Conservation (phyloP, 495 filamentous ascomycete genomes). For the Penicillium ucsense region DNA sequence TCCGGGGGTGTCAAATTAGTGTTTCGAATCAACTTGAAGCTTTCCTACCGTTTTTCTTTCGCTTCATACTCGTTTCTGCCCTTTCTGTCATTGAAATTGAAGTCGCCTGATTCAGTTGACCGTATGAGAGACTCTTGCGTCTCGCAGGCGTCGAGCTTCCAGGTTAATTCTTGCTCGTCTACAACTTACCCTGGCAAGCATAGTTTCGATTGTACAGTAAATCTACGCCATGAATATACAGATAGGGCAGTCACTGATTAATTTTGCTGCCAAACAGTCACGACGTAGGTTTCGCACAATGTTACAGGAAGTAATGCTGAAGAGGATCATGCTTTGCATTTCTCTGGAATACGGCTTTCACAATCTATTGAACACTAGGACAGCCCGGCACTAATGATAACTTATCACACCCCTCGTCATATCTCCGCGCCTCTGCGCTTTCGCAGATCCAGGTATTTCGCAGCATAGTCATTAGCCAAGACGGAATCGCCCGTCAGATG, state of each 20-base stretch:
- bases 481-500: conserved; percentile 61
- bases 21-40: conserved; percentile 13
- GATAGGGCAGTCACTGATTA: too few species aligned
- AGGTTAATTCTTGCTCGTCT: too few species aligned
- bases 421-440: conserved; percentile 18
- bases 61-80: background rate
- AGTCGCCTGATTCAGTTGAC: background rate
- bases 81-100: background rate
- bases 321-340: background rate
- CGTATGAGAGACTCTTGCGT: too few species aligned
- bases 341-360: background rate
- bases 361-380: too few species aligned
- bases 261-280: too few species aligned
- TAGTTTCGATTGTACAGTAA: too few species aligned
- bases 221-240: too few species aligned
- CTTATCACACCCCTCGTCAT: conserved; percentile 3
- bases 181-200: too few species aligned
- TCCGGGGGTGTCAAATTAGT: conserved; percentile 3
- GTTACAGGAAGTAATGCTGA: too few species aligned
- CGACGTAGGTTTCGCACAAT: too few species aligned
- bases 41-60: conserved; percentile 10
- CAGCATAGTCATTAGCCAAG: conserved; percentile 65
- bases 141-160: too few species aligned
- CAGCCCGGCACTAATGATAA: background rate
- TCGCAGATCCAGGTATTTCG: conserved; percentile 55